Evolutionary conservation across 352 stramenopile genomes (phyloP), one percentile per base, ranked within the genome.

Genomic region (Globisporangium emineosum): DNA sequence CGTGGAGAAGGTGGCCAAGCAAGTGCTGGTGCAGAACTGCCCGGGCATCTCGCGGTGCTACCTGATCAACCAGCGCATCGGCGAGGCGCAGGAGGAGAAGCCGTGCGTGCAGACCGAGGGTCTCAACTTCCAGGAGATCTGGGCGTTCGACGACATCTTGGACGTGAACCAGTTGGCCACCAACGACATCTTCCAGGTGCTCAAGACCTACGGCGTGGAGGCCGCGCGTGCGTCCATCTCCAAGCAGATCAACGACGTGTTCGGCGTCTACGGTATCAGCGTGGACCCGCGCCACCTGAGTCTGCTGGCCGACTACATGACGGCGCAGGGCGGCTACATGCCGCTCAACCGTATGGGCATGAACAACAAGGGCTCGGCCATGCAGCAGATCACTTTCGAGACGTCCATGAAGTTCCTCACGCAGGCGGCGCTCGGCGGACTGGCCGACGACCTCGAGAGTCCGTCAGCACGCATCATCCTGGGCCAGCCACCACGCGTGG

Each of bases 341-440:
- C 82, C 97, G 29, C 94, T 99, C 76, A 99, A 99, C 84, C 91
- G 98, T 57, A 97, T 92, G 60, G 97, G 97, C 61, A 99, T 99
- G 94, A 86, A 88, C 58, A 87, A 98, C 68, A 96, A 97, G 70
- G 93, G 91, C 58, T 99, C 94, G 35, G 88, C 97, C 25, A 98
- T 99, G 71, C 87, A 99, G 71, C 97, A 99, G 79, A 99, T 99
- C 90, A 99, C 96, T 77, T 99, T 99, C 78, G 98, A 99, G 82
- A 99, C 97, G 42, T 99, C 97, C 29, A 98, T 98, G 67, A 96
- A 98, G 42, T 99, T 99, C 76, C 81, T 99, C 62, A 98, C 95
- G 10, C 81, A 98, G 62, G 97, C 98, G 25, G 97, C 98, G 49
- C 68, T 99, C 15, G 86, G 91, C 54, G 86, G 88, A 27, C 71